Conservation (phyloP, 2,329 filamentous ascomycete genomes). For the Dothistroma septosporum region DNA sequence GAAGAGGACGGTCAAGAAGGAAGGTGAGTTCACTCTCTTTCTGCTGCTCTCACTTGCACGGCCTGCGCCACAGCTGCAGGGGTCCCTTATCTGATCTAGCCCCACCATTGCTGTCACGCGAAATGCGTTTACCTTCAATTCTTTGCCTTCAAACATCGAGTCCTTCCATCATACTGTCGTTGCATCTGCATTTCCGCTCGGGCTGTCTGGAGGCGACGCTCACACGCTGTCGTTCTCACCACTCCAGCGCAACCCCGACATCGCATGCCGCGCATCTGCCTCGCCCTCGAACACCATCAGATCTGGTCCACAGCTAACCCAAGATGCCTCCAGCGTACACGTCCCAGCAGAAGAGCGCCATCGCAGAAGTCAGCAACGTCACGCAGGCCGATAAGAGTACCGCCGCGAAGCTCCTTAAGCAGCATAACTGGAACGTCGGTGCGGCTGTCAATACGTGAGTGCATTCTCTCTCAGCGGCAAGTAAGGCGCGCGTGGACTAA, state of each 20-base stretch:
- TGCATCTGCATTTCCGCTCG: background rate
- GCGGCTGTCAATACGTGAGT: constrained; percentile 48
- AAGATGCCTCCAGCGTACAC: constrained; percentile 47
- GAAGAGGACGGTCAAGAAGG: background rate
- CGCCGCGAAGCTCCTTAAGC: constrained; percentile 45
- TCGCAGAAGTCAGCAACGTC: constrained; percentile 43
- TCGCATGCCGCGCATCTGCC: background rate
- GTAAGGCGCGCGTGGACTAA: background rate
- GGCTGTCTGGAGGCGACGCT: background rate
- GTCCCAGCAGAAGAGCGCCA: constrained; percentile 44
- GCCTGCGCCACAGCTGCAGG: background rate
- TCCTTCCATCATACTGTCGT: background rate
- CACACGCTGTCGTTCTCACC: background rate
- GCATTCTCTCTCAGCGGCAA: background rate
- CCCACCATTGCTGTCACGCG: background rate
- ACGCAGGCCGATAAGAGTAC: constrained; percentile 44
- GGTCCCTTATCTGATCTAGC: background rate
- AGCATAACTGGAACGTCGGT: constrained; percentile 44
- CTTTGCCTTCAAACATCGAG: background rate
- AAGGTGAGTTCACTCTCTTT: constrained; percentile 8
- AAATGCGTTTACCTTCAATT: background rate
- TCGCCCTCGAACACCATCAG: background rate
- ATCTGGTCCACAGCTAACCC: constrained; percentile 10
- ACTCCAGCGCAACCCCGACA: background rate
- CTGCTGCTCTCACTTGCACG: background rate